Evolutionary conservation across 2,329 filamentous ascomycete species (phyloP).

Genomic region (Diaporthe sp.): DNA sequence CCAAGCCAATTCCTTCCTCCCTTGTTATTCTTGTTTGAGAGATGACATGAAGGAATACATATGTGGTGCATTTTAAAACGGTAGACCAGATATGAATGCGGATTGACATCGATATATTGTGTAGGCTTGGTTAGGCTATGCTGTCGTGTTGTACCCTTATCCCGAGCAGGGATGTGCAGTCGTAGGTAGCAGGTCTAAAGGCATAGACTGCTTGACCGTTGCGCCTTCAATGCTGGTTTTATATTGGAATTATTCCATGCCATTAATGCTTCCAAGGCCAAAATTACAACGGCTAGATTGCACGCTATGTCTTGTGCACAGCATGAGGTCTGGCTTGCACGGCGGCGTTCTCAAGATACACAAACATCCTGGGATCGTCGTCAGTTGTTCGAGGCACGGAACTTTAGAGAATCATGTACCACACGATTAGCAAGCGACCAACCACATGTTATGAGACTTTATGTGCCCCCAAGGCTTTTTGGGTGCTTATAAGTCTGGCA

Average conservation of each 20-base stretch:
- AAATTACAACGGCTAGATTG: background rate
- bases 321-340: conserved; percentile 1
- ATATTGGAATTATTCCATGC: background rate
- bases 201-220: background rate
- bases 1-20: background rate
- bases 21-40: too few relatives aligned
- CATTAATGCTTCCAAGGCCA: background rate
- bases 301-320: conserved; percentile 13
- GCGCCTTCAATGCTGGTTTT: background rate
- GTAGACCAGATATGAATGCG: background rate
- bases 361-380: background rate
- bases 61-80: background rate
- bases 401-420: background rate
- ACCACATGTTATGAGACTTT: background rate
- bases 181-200: too few relatives aligned
- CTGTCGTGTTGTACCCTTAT: background rate
- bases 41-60: background rate
- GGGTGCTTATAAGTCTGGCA: conserved; percentile 1
- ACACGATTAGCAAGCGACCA: background rate
- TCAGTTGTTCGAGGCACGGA: background rate
- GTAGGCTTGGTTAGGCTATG: background rate
- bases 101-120: background rate
- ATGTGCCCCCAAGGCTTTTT: background rate
- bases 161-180: background rate
- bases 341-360: background rate